Evolutionary conservation across 1,284 basidiomycete genomes (phyloP).

Genomic region (Ustilago tritici): DNA sequence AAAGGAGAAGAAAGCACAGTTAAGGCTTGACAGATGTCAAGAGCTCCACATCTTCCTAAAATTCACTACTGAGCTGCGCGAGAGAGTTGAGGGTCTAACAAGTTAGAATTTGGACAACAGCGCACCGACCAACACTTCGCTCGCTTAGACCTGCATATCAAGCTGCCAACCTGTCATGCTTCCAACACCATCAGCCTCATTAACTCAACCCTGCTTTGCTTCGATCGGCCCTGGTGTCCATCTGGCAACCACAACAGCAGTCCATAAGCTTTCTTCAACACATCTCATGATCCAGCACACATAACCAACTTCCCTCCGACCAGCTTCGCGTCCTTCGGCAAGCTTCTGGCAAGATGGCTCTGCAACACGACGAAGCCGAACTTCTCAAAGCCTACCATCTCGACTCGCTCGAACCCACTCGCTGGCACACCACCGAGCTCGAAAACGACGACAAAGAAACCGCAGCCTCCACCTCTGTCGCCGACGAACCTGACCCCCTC

Average conservation of each 20-base stretch:
- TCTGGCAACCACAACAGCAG: not conserved
- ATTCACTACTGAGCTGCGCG: not conserved
- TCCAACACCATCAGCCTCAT: not conserved
- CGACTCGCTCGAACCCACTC: slow-evolving; percentile 67
- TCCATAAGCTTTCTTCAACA: not conserved
- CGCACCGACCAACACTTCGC: slow-evolving; percentile 24
- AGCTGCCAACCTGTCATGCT: not conserved
- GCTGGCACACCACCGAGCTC: slow-evolving; percentile 61
- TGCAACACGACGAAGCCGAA: slow-evolving; percentile 65
- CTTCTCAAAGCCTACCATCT: slow-evolving; percentile 70
- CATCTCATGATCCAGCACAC: not conserved
- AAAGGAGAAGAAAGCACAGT: not conserved
- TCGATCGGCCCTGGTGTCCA: not conserved
- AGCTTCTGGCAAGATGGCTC: slow-evolving; percentile 31
- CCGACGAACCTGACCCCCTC: slow-evolving; percentile 69
- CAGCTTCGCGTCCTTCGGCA: not conserved
- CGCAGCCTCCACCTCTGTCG: slow-evolving; percentile 25
- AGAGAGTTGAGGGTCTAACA: slow-evolving; percentile 4
- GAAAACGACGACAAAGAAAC: slow-evolving; percentile 31
- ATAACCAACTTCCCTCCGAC: not conserved
- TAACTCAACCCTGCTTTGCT: not conserved
- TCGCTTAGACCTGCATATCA: slow-evolving; percentile 10
- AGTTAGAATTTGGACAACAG: not conserved
- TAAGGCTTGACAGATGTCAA: slow-evolving; percentile 1
- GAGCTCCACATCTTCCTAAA: slow-evolving; percentile 19